Base-by-base conservation (phyloP, 2,329 filamentous ascomycete species). In the Achaetomium macrosporum region DNA sequence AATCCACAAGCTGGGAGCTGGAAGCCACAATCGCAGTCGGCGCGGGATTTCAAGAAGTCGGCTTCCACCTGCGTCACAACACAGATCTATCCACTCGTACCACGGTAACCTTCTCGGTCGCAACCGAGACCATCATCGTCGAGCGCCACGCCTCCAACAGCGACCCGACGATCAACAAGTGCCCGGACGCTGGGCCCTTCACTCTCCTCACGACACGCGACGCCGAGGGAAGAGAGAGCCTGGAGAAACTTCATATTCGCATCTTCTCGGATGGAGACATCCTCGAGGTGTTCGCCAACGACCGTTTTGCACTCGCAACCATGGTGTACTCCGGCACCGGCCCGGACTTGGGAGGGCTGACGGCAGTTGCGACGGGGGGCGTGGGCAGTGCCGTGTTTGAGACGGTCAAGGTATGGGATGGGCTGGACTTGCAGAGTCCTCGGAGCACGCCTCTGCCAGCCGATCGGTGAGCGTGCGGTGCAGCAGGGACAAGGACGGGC, bases 351-450 rank as follows among this genome's bases (percentile, higher is more conserved):
- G 33, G 44, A 25, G 19, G 44, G 33, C 11, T 47, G 44, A 47
- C 44, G 44, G 44, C 35, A 37, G 39, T 47, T 30, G 44, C 44
- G 33, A 39, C 5, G 7, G 44, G 44, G 39, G n/a, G 44, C 44
- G 33, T 39, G 44, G 44, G 44, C 17, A 47, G 44, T 30, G 44
- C 44, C 33, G 44, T 47, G 33, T 47, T 47, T 47, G 44, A 47
- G 44, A 47, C 19, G 13, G 39, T 47, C n/a, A 47, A 3, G 33
- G 44, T 47, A 39, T 47, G 44, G 44, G 35, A 47, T 39, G 44
- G 33, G 33, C 35, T 47, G 25, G 25, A 25, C 25, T 39, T 39
- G 33, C 19, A 25, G 33, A 37, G 44, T 39, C 33, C 16, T 47
- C 33, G 8, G 33, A 17, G n/a, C 44, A 47, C 44, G 16, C 44